phyloP scores from a whole-genome alignment of 2,329 filamentous ascomycete species.

The Nakataea oryzae region DNA sequence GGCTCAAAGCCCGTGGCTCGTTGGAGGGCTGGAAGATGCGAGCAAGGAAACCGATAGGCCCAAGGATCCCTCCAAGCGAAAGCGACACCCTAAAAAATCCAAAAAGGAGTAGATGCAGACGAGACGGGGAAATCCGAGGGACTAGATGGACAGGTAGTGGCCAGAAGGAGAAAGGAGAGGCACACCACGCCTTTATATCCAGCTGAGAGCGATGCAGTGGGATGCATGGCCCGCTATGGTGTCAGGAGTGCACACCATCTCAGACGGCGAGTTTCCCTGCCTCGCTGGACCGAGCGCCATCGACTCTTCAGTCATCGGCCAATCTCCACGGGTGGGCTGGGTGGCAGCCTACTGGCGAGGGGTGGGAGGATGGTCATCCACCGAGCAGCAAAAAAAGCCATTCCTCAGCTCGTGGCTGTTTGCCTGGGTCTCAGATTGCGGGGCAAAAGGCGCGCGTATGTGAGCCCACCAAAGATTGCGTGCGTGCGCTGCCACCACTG shows the following conservation, averaged over 20 bases:
- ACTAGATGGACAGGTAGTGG: background rate
- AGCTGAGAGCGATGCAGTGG: background rate
- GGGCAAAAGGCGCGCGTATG: no score
- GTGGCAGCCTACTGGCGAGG: background rate
- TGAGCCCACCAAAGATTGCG: background rate
- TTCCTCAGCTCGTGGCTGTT: background rate
- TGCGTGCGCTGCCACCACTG: background rate
- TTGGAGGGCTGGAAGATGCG: constrained; percentile 3
- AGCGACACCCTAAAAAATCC: background rate
- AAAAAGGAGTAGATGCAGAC: background rate
- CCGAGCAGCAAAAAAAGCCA: background rate
- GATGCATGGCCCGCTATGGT: background rate
- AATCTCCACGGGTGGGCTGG: background rate
- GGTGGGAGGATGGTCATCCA: background rate
- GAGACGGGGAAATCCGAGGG: constrained; percentile 1
- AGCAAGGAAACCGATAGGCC: background rate
- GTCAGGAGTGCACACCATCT: background rate
- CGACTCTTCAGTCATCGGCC: background rate
- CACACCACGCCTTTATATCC: background rate
- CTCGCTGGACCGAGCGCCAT: background rate
- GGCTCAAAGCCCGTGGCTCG: constrained; percentile 12
- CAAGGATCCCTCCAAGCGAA: background rate
- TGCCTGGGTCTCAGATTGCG: background rate
- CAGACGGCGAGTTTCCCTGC: background rate
- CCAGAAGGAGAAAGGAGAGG: background rate